phyloP scores from a whole-genome alignment of 2,329 filamentous ascomycete species.

The Paraphaeosphaeria sporulosa region DNA sequence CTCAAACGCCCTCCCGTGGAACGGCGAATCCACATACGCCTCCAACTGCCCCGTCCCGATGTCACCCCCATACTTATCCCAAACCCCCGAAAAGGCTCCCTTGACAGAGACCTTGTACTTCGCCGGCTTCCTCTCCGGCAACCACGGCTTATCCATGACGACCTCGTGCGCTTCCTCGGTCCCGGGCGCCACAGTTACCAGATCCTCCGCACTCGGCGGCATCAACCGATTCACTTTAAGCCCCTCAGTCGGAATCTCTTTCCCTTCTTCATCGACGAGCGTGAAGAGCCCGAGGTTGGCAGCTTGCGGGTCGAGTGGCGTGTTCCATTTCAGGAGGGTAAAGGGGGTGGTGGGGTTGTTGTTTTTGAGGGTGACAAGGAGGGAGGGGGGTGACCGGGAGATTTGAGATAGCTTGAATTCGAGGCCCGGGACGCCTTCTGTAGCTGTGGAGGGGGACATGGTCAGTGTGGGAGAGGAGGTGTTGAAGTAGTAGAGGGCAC shows the following conservation, averaged over 20 bases:
- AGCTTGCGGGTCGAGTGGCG: slow-evolving; percentile 50
- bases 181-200: slow-evolving; percentile 47
- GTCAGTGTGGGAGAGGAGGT: slow-evolving; percentile 28
- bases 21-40: slow-evolving; percentile 32
- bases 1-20: slow-evolving; percentile 33
- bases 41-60: slow-evolving; percentile 36
- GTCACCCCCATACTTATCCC: slow-evolving; percentile 38
- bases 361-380: slow-evolving; percentile 50
- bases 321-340: slow-evolving; percentile 51
- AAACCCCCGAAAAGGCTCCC: slow-evolving; percentile 47
- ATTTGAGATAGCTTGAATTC: slow-evolving; percentile 40
- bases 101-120: slow-evolving; percentile 46
- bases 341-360: slow-evolving; percentile 40
- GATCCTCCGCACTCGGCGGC: slow-evolving; percentile 46
- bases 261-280: slow-evolving; percentile 35
- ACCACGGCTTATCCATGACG: slow-evolving; percentile 47
- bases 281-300: slow-evolving; percentile 49
- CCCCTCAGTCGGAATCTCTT: slow-evolving; percentile 37
- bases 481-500: slow-evolving; percentile 40
- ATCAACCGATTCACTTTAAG: slow-evolving; percentile 48
- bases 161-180: slow-evolving; percentile 45
- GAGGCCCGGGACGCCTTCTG: slow-evolving; percentile 33
- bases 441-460: slow-evolving; percentile 27
- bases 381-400: slow-evolving; percentile 37
- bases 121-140: slow-evolving; percentile 45